Base-by-base conservation (phyloP, 805 yeast species). In the Saccharomycopsis fodiens region DNA sequence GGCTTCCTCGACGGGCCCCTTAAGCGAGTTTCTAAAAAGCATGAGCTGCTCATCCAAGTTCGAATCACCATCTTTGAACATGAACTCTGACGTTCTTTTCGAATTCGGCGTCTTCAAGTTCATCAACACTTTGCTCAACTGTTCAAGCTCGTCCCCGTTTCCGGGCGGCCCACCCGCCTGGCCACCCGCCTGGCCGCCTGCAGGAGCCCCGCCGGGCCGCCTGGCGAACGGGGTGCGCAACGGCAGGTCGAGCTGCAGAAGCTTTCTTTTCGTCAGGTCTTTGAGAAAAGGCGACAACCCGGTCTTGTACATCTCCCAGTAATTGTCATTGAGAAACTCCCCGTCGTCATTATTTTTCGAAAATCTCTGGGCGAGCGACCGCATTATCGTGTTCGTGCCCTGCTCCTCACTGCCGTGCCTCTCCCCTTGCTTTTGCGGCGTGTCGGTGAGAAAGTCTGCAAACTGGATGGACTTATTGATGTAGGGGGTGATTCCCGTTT, bases 261-360 rank as follows among this genome's bases (percentile, higher is more conserved):
- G 15, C 15, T 22, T 17, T 19, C 50, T 21, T 25, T 49, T 47
- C 19, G 35, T 43, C 19, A 21, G 13, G 22, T 12, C 27, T 15
- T 8, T 30, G 13, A 46, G 27, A 29, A 42, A 40, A 6, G 51
- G 51, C 5, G 51, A 47, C 30, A 42, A 35, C 21, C 50, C 47
- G 13, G 13, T 17, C 31, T 43, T 38, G 20, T 36, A 38, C 30
- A 42, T 12, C 13, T 37, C 47, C 8, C 22, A 34, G 12, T 47
- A 46, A 6, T 43, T 44, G 25, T 46, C 34, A 20, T 35, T 35
- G 8, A 46, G 17, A 3, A 22, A 35, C 10, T 25, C 29, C 10
- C 10, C 29, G 10, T 25, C 29, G 10, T 25, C 29, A 7, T 25
- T 10, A 10, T 6, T 6, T 10, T 25, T 25, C 10, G 29, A 25